phyloP scores from a whole-genome alignment of 306 rosid genomes.

The Lithocarpus polystachyus region DNA sequence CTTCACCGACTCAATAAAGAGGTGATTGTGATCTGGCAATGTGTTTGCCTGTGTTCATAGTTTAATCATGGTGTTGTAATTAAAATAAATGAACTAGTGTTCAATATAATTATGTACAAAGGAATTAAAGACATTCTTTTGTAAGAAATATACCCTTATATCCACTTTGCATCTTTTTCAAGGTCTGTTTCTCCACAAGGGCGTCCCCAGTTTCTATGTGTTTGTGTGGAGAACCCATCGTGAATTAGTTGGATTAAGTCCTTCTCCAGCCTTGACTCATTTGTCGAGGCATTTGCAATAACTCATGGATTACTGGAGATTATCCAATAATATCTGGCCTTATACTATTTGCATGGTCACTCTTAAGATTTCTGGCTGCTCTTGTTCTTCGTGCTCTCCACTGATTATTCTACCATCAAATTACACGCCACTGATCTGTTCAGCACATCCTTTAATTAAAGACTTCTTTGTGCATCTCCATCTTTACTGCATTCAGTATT shows the following conservation, averaged over 20 bases:
- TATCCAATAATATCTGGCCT: background rate
- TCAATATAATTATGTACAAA: background rate
- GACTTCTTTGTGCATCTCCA: background rate
- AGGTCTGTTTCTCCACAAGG: background rate
- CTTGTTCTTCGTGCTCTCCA: background rate
- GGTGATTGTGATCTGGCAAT: background rate
- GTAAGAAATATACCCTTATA: background rate
- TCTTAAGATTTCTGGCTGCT: background rate
- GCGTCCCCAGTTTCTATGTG: background rate
- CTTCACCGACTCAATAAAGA: background rate
- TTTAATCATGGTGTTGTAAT: background rate
- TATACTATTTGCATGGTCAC: background rate
- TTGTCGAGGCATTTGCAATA: background rate
- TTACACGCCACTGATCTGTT: background rate
- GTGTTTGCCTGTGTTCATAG: background rate
- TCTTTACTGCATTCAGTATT: background rate
- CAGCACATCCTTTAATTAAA: background rate
- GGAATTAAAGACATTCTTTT: background rate
- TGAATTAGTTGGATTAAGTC: background rate
- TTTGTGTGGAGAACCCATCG: no score
- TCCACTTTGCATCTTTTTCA: background rate
- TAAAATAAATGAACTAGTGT: background rate
- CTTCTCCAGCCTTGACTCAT: background rate
- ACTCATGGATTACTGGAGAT: background rate
- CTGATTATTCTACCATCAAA: background rate